These are phyloP conservation scores for Neohortaea acidophila DNA, from an alignment of 495 filamentous ascomycete species.

Conservation along the genomic window DNA sequence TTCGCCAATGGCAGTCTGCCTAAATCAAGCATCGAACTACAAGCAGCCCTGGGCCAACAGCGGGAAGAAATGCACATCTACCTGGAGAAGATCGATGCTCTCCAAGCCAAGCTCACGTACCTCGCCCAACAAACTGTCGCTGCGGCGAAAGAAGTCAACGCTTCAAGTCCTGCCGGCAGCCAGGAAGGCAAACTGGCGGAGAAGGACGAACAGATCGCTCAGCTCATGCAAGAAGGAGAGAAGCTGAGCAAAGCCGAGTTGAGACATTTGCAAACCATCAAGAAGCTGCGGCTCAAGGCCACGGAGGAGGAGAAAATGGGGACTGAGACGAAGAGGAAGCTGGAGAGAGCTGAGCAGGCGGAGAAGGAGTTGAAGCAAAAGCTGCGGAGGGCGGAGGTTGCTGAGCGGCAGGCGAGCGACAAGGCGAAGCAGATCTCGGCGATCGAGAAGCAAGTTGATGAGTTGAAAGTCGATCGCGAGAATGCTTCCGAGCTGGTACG, in stretches of 20 bases:
- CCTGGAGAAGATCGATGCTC: constrained; percentile 79
- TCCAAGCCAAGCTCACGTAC: constrained; percentile 80
- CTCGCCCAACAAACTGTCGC: constrained; percentile 65
- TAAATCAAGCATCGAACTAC: constrained; percentile 43
- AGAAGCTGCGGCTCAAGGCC: constrained; percentile 55
- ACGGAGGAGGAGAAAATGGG: constrained; percentile 49
- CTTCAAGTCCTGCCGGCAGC: constrained; percentile 45
- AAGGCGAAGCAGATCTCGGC: constrained; percentile 48
- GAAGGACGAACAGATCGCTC: constrained; percentile 77
- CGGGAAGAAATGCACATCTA: constrained; percentile 71
- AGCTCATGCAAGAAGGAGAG: constrained; percentile 84
- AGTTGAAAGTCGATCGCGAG: constrained; percentile 47
- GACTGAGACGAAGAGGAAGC: constrained; percentile 40
- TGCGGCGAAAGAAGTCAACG: constrained; percentile 47
- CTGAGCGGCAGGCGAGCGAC: constrained; percentile 51
- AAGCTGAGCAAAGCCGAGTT: constrained; percentile 74
- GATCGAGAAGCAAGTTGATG: constrained; percentile 55
- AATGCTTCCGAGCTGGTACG: constrained; percentile 48
- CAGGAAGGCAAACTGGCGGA: constrained; percentile 65
- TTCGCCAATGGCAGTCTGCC: constrained; percentile 1
- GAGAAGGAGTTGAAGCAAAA: constrained; percentile 20
- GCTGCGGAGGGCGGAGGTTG: constrained; percentile 26
- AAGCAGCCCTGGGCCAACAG: constrained; percentile 44
- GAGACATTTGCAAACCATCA: constrained; percentile 65
- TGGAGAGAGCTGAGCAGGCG: constrained; percentile 43